Conservation (phyloP, 2,329 filamentous ascomycete genomes). For the Neoarthrinium moseri region DNA sequence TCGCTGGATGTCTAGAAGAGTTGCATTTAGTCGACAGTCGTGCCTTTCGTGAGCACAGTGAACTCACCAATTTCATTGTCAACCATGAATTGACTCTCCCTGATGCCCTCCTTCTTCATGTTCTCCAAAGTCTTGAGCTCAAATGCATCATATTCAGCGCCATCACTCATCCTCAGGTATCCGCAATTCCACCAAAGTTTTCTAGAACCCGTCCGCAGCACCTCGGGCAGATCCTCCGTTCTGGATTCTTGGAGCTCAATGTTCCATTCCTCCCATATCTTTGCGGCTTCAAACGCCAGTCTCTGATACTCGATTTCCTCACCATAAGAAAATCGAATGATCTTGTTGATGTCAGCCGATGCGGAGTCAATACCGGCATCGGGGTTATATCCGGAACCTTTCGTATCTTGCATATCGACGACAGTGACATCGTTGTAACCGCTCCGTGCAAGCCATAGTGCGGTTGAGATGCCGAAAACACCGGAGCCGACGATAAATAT, state of each 20-base stretch:
- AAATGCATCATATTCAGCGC: slow-evolving; percentile 16
- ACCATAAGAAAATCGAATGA: slow-evolving; percentile 41
- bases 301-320: slow-evolving; percentile 43
- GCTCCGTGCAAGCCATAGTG: slow-evolving; percentile 38
- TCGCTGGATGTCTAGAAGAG: slow-evolving; percentile 16
- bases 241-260: slow-evolving; percentile 26
- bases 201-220: slow-evolving; percentile 21
- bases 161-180: slow-evolving; percentile 22
- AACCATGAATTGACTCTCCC: slow-evolving; percentile 21
- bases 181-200: slow-evolving; percentile 24
- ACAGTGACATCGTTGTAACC: slow-evolving; percentile 48
- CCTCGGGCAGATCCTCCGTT: slow-evolving; percentile 31
- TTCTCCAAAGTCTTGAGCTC: slow-evolving; percentile 21
- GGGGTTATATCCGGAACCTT: slow-evolving; percentile 38
- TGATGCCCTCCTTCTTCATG: slow-evolving; percentile 23
- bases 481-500: slow-evolving; percentile 41
- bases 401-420: slow-evolving; percentile 45
- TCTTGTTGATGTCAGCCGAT: slow-evolving; percentile 41
- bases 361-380: slow-evolving; percentile 33
- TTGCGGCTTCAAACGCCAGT: slow-evolving; percentile 40
- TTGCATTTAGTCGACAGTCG: no score
- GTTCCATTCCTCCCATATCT: slow-evolving; percentile 45
- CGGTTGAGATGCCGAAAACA: slow-evolving; percentile 39
- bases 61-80: slow-evolving; percentile 23
- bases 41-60: no score